phyloP scores from a whole-genome alignment of 805 yeast genomes.

The Torulaspora maleeae region DNA sequence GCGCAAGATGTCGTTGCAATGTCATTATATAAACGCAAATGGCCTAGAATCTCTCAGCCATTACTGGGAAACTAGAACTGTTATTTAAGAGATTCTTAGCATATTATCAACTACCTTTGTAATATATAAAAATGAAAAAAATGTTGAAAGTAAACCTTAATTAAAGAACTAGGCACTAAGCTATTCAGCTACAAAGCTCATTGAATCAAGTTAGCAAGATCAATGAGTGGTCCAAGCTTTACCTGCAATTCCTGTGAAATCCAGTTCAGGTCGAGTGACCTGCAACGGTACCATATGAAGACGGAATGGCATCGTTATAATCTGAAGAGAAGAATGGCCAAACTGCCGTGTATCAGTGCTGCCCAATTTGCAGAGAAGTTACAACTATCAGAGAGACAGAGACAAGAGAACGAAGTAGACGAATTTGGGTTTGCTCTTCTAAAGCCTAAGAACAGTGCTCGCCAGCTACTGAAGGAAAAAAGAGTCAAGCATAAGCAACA shows the following conservation, averaged over 20 bases:
- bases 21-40: conserved; percentile 88
- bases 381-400: conserved; percentile 36
- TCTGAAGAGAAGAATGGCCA: conserved; percentile 87
- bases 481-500: conserved; percentile 1
- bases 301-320: conserved; percentile 98
- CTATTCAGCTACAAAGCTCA: background rate
- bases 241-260: conserved; percentile 90
- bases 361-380: conserved; percentile 42
- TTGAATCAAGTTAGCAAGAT: background rate
- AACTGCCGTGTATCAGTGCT: conserved; percentile 66
- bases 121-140: background rate
- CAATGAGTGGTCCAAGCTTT: conserved; percentile 35
- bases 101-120: background rate
- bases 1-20: conserved; percentile 92
- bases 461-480: conserved; percentile 12
- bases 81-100: background rate
- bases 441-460: conserved; percentile 21
- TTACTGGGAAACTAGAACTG: background rate
- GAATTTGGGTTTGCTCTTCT: conserved; percentile 39
- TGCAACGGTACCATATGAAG: conserved; percentile 91
- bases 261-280: conserved; percentile 72
- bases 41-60: conserved; percentile 58
- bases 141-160: background rate
- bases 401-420: conserved; percentile 32
- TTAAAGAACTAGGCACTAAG: background rate